phyloP scores from a whole-genome alignment of 2,329 filamentous ascomycete genomes.

The Xylariaceae sp. region DNA sequence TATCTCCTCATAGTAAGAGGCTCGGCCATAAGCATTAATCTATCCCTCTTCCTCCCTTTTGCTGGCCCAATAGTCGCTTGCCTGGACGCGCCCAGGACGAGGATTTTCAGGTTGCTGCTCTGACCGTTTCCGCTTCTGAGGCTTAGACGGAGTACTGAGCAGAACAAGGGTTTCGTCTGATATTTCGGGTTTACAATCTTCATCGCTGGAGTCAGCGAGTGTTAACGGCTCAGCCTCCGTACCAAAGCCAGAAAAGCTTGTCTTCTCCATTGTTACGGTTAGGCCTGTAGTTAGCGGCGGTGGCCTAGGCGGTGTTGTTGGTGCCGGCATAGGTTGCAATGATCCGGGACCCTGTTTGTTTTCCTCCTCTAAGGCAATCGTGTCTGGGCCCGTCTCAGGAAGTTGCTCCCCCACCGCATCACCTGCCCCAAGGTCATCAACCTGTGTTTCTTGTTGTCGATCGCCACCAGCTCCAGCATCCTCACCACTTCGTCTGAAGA shows the following conservation, averaged over 20 bases:
- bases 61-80: no score
- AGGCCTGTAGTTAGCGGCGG: not conserved
- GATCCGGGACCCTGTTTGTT: no score
- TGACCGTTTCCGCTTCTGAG: not conserved
- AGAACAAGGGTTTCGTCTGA: not conserved
- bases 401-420: not conserved
- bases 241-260: not conserved
- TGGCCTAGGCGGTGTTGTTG: not conserved
- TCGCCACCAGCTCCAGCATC: no score
- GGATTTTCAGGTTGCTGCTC: not conserved
- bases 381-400: not conserved
- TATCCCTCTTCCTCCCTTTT: no score
- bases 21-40: no score
- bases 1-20: no score
- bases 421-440: not conserved
- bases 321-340: not conserved
- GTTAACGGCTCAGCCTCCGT: not conserved
- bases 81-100: not conserved
- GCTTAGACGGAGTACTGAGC: not conserved
- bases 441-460: not conserved
- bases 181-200: not conserved
- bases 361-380: not conserved
- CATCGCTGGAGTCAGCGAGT: not conserved
- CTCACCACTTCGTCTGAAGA: not conserved
- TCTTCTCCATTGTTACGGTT: not conserved